phyloP scores from a whole-genome alignment of 768 basidiomycete genomes.

The Cyathus striatus region DNA sequence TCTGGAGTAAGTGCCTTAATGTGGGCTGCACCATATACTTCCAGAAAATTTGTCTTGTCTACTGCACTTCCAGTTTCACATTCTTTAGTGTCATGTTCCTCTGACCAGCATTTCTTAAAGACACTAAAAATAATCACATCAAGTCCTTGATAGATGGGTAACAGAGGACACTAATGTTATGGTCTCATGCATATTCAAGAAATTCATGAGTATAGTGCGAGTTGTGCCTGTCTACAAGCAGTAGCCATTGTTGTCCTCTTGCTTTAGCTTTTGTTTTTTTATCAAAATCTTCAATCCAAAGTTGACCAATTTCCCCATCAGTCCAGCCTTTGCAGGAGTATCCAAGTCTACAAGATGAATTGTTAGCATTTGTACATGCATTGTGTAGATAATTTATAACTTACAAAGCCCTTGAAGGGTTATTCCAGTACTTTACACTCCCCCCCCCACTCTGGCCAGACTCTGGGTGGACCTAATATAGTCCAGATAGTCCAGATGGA shows the following conservation, averaged over 20 bases:
- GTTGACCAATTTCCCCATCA: conserved; percentile 26
- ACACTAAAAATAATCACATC: not conserved
- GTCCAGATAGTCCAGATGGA: too few relatives aligned
- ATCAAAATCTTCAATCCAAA: conserved; percentile 32
- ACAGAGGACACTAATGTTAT: conserved; percentile 22
- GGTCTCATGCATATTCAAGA: conserved; percentile 17
- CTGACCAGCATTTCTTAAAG: not conserved
- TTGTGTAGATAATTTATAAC: conserved; percentile 8
- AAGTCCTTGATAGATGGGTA: conserved; percentile 13
- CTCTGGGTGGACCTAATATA: too few relatives aligned
- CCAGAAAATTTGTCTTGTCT: not conserved
- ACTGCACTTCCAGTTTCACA: not conserved
- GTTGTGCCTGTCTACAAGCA: conserved; percentile 28
- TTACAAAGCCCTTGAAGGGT: conserved; percentile 17
- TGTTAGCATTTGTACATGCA: not conserved
- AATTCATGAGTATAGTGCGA: conserved; percentile 24
- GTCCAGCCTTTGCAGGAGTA: conserved; percentile 27
- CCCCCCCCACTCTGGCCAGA: too few relatives aligned
- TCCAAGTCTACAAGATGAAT: conserved; percentile 10
- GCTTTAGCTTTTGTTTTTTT: not conserved
- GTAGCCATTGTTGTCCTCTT: conserved; percentile 10
- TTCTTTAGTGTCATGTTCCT: not conserved
- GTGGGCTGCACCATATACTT: not conserved
- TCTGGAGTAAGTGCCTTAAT: not conserved
- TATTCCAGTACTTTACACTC: too few relatives aligned